Conservation (phyloP, 108 stramenopile species). For the Nitzschia sp. region DNA sequence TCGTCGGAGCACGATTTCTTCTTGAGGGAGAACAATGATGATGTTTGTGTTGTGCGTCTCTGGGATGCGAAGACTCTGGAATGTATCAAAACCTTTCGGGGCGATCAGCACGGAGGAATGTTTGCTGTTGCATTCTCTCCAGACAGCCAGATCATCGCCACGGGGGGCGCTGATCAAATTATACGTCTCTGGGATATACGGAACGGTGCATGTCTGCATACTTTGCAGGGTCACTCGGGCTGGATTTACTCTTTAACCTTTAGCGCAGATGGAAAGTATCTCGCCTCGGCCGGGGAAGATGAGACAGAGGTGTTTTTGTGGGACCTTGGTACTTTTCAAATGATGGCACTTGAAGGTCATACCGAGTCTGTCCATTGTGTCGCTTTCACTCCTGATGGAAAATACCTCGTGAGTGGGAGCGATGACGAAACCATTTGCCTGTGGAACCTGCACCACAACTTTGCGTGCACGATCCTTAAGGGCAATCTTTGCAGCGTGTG, state of each 20-base stretch:
- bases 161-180: not conserved
- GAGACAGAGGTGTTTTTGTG: not conserved
- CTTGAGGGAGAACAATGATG: not conserved
- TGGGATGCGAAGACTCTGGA: not conserved
- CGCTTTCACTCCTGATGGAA: not conserved
- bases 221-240: not conserved
- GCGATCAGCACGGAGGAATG: not conserved
- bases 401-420: slow-evolving; percentile 1
- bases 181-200: not conserved
- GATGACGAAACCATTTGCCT: slow-evolving; percentile 2
- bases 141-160: not conserved
- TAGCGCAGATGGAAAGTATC: slow-evolving; percentile 4
- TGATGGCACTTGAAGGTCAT: not conserved
- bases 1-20: not conserved
- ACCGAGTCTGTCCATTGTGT: slow-evolving; percentile 1
- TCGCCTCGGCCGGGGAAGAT: slow-evolving; percentile 1
- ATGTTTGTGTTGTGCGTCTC: not conserved
- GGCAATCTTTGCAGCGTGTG: not conserved
- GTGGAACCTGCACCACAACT: not conserved
- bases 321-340: not conserved
- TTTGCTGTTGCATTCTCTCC: not conserved
- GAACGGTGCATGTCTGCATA: not conserved
- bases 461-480: not conserved
- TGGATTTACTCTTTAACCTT: slow-evolving; percentile 1
- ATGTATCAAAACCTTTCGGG: not conserved